Base-by-base conservation (phyloP, 202 grass and related monocot genomes). In the Digitaria exilis region DNA sequence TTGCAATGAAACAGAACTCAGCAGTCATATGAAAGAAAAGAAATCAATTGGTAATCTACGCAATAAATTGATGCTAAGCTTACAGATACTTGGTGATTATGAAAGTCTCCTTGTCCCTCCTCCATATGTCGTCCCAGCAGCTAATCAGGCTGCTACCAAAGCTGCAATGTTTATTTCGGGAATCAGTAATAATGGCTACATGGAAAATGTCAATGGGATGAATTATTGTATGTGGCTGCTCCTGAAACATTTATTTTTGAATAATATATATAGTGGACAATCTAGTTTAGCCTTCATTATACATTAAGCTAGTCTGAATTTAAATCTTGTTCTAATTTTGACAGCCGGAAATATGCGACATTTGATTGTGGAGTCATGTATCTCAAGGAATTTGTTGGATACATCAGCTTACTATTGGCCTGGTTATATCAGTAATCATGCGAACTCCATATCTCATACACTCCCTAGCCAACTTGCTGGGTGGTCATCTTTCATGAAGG, bases 281-380 rank as follows among this genome's bases (percentile, higher is more conserved):
- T 72, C 22, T 65, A 17, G 48, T 17, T 65, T 65, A 28, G 48
- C 7, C 21, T 80, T 69, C 22, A 26, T 32, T 64, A 50, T 69
- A 4, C 31, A 61, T 59, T 74, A 41, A 43, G 62, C 59, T 24
- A 75, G 28, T 76, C 18, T 71, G 28, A 76, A 61, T 87, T 46
- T 62, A 54, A 55, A 64, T 72, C 6, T 63, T 75, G 14, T 70
- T 81, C 50, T 69, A 7, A 68, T 89, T 79, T 95, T 86, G 60
- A 72, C 92, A 98, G 95, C 87, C 76, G 95, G 95, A 80, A 98
- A 90, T 88, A 90, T 98, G 95, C 45, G 90, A n/a, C 95, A 98
- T 89, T 91, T 98, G 82, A 98, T 95, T 83, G 89, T 98, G 28
- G 95, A 98, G 83, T 94, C 90, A 65, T 98, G 95, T 87, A 98